Evolutionary conservation across 768 basidiomycete genomes (phyloP), one percentile per base, ranked within the genome.

Genomic region (Psilocybe cyanescens): DNA sequence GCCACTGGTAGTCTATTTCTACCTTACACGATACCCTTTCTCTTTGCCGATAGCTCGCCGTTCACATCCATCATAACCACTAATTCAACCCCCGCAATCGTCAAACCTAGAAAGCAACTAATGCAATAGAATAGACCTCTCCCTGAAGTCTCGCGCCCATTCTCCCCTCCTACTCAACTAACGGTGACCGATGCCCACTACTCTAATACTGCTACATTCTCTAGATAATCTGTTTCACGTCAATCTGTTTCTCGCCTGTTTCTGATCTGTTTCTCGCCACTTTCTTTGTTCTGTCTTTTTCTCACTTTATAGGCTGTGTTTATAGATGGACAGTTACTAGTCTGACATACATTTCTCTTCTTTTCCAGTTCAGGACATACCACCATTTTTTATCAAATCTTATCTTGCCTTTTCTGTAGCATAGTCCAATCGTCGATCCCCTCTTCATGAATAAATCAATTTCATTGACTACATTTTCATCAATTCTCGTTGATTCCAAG

Each of bases 1-100:
- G 91, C 1, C 86, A 89, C 67, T 93, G 91, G 90, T 92, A 75
- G 78, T 58, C 19, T 5, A 16, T 28, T 19, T 8, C 39, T 24
- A 41, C n/a, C 46, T 45, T 12, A 17, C 17, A 35, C 12, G n/a
- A 28, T 6, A 35, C 33, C 11, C 1, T 45, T 24, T 55, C 28
- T 12, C 52, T 14, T 55, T n/a, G 6, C 14, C 24, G 11, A 41
- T 39, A 8, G 14, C 14, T 14, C 37, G 14, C 41, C 0, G 8
- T n/a, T 44, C 41, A 14, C 37, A 14, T 14, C 3, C 41, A 44
- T 44, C 6, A 12, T 14, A 14, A 44, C 14, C 5, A 11, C 1
- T 12, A n/a, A 44, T 44, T 5, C 8, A 44, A 11, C 5, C 41
- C n/a, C 41, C 14, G 11, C 14, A 44, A 11, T 44, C 41, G n/a